Evolutionary conservation across 1,139 yeast species (phyloP).

Genomic region (Kluyveromyces marxianus): DNA sequence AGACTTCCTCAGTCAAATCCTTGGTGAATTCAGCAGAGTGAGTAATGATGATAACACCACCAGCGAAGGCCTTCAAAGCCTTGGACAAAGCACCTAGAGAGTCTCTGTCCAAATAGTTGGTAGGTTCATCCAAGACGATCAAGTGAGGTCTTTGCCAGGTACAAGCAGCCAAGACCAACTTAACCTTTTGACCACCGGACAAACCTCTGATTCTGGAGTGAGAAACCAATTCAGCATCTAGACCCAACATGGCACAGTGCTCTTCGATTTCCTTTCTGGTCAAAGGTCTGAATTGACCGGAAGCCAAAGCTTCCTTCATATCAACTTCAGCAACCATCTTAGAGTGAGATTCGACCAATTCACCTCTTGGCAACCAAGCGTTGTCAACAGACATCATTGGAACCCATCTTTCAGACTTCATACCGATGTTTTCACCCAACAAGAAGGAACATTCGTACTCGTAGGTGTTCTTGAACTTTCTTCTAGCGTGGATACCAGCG

Average conservation of each 20-base stretch:
- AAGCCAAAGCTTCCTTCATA: constrained; percentile 99
- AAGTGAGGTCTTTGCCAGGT: constrained; percentile 99
- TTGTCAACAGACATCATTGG: constrained; percentile 99
- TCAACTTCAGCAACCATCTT: constrained; percentile 99
- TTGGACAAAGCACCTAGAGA: constrained; percentile 98
- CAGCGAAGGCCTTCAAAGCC: constrained; percentile 97
- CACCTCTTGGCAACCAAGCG: constrained; percentile 99
- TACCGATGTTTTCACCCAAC: constrained; percentile 96
- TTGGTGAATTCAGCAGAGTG: constrained; percentile 99
- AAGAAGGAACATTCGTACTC: constrained; percentile 97
- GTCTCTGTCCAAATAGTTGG: constrained; percentile 98
- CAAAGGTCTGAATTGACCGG: constrained; percentile 99
- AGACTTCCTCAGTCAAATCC: constrained; percentile 98
- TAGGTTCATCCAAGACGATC: constrained; percentile 98
- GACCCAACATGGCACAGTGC: constrained; percentile 97
- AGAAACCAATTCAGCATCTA: constrained; percentile 97
- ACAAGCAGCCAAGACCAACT: constrained; percentile 99
- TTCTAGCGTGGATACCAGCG: constrained; percentile 89
- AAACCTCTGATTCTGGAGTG: constrained; percentile 99
- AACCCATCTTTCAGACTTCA: constrained; percentile 99
- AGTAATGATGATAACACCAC: constrained; percentile 99
- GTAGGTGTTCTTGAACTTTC: constrained; percentile 99
- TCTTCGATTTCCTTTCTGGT: constrained; percentile 99
- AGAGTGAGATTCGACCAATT: constrained; percentile 95
- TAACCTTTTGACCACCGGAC: constrained; percentile 99